Evolutionary conservation across 108 stramenopile genomes (phyloP).

Genomic region (Skeletonema costatum): DNA sequence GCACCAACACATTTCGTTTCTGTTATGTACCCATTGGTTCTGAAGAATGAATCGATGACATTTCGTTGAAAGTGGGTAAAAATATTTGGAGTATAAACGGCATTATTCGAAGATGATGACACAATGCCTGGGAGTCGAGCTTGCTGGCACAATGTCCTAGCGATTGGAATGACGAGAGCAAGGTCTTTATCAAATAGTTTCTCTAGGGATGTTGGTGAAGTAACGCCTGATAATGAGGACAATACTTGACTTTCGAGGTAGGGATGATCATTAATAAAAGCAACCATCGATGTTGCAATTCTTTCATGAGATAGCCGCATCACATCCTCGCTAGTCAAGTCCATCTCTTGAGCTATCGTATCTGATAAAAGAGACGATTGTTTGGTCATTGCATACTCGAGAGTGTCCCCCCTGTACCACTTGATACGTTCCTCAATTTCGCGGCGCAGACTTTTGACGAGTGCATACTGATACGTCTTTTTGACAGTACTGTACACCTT

Average conservation of each 20-base stretch:
- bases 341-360: conserved; percentile 20
- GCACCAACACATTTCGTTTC: conserved; percentile 24
- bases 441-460: background rate
- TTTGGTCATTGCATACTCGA: background rate
- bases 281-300: background rate
- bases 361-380: background rate
- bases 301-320: background rate
- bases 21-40: conserved; percentile 24
- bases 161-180: background rate
- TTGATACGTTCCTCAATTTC: conserved; percentile 1
- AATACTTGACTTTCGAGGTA: conserved; percentile 12
- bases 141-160: background rate
- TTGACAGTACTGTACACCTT: background rate
- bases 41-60: conserved; percentile 21
- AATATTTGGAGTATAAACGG: conserved; percentile 27
- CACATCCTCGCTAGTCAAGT: conserved; percentile 18
- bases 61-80: conserved; percentile 24
- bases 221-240: conserved; percentile 13
- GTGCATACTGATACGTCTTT: conserved; percentile 2
- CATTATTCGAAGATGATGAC: background rate
- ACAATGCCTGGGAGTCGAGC: background rate
- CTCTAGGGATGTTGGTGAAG: conserved; percentile 24
- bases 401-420: background rate
- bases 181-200: background rate
- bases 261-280: background rate